Conservation (phyloP, 2,329 filamentous ascomycete species). For the Hansfordia pulvinata region DNA sequence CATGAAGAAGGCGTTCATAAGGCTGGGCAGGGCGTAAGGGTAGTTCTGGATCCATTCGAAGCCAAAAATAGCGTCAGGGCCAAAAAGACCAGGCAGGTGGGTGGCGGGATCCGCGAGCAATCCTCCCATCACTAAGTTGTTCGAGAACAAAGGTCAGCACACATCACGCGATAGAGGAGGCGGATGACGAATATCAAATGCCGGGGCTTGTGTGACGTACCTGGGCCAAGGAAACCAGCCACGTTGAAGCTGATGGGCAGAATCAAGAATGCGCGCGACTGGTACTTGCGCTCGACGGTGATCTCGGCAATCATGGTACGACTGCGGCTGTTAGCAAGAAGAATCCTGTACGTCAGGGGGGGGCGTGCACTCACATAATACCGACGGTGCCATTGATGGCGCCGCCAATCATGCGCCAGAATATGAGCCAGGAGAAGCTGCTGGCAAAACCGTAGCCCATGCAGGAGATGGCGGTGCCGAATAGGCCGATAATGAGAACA, state of each 20-base stretch:
- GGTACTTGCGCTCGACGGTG: slow-evolving; percentile 31
- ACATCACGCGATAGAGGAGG: no score
- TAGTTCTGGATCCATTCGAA: slow-evolving; percentile 51
- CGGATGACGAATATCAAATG: no score
- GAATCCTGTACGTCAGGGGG: neutral
- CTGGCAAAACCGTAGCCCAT: slow-evolving; percentile 61
- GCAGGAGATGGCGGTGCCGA: slow-evolving; percentile 53
- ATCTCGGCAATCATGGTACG: slow-evolving; percentile 35
- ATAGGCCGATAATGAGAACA: slow-evolving; percentile 55
- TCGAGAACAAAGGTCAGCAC: no score
- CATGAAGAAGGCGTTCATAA: slow-evolving; percentile 51
- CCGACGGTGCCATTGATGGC: slow-evolving; percentile 34
- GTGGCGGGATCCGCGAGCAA: slow-evolving; percentile 52
- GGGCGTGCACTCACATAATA: slow-evolving; percentile 24
- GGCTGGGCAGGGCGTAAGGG: slow-evolving; percentile 57
- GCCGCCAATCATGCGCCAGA: slow-evolving; percentile 55
- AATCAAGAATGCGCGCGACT: slow-evolving; percentile 31
- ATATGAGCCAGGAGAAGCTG: slow-evolving; percentile 48
- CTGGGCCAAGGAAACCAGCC: slow-evolving; percentile 28
- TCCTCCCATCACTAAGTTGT: slow-evolving; percentile 48
- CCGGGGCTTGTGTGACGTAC: slow-evolving; percentile 21
- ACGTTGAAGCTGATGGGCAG: slow-evolving; percentile 34
- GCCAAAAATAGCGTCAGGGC: slow-evolving; percentile 40
- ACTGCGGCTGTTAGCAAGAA: slow-evolving; percentile 9
- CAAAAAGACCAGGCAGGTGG: slow-evolving; percentile 50